Evolutionary conservation across 2,329 filamentous ascomycete genomes (phyloP), one percentile per base, ranked within the genome.

Genomic region (Berkeleyomyces rouxiae): DNA sequence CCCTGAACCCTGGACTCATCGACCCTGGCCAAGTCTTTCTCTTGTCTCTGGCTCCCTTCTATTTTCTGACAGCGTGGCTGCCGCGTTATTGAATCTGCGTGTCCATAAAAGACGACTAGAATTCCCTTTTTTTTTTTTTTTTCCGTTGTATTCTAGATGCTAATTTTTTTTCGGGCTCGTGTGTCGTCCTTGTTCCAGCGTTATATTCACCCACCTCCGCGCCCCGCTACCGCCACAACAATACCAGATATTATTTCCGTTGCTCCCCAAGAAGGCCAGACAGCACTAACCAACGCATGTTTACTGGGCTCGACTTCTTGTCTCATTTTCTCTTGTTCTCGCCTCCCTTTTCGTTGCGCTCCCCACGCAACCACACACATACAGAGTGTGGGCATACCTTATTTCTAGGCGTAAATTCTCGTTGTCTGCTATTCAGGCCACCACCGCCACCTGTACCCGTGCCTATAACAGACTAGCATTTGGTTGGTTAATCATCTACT

Each of bases 91-190:
- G 33, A 55, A 55, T 43, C 42, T 53, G 33, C 16, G n/a, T 36
- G 51, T 47, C 58, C 58, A 59, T 59, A 59, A 59, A 59, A 59
- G 58, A 59, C 16, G 13, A 7, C 57, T 16, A 10, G 44, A 47
- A 59, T 57, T 57, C 39, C 47, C 46, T 55, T 36, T 61, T 33
- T 51, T 51, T 55, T 61, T 13, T 43, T 47, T 55, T 61, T 46
- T 58, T n/a, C 39, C 47, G 36, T 23, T 62, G 11, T 40, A 31
- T 58, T n/a, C 11, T 39, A 39, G 33, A 44, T n/a, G 44, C 13
- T 44, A 36, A 9, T 37, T 36, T 33, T 53, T 59, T 33, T 58
- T 42, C 36, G 9, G 55, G 39, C 42, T 59, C 37, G 23, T 46
- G 40, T 59, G 42, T 51, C 36, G 11, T 16, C 16, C 13, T 51